Base-by-base conservation (phyloP, 208 protist species). In the Crithidia sp. region DNA sequence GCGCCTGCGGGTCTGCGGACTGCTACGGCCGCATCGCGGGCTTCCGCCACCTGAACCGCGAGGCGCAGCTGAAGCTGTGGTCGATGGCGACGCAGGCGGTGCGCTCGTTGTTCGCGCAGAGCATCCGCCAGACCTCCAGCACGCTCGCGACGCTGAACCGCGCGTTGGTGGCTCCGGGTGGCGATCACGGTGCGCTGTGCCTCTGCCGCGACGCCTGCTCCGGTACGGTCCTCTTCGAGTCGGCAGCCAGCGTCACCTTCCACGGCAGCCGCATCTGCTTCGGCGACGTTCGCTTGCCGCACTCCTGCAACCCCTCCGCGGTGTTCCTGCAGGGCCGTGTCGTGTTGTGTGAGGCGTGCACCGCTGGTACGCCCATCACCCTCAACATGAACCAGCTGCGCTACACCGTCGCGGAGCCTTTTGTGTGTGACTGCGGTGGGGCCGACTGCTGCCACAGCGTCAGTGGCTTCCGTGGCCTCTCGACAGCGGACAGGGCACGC, bases 301-400 rank as follows among this genome's bases (percentile, higher is more conserved):
- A 95, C 81, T 79, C 84, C n/a, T 95, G 91, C 82, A 72, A 79
- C 68, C 60, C 88, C 8, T 81, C 87, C 2, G 89, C 87, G 19
- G 85, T 85, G 13, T 75, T 88, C 16, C 62, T 96, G 56, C 81
- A 91, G 53, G 77, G 78, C 37, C 74, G 67, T 47, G 76, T 96
- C 37, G 85, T 96, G 50, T 61, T 93, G n/a, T 61, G 70, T 43
- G 65, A 78, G 17, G 77, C 83, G 0, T 79, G 77, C 57, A 62
- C 80, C 7, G 66, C 76, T 10, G 85, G 80, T 39, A 85, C 84
- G 14, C 47, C 58, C 3, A 65, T 96, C 40, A 93, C 88, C 41
- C 63, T 96, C 19, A 94, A 96, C 74, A 72, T 94, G 43, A 93
- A 92, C 66, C 87, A 93, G 60, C 79, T 96, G 41, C 75, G 74